Percentiles rank a stretch among this genome's conserved stretches.
Conservation (phyloP, 1,284 basidiomycete species). For the Gymnopus androsaceus region DNA sequence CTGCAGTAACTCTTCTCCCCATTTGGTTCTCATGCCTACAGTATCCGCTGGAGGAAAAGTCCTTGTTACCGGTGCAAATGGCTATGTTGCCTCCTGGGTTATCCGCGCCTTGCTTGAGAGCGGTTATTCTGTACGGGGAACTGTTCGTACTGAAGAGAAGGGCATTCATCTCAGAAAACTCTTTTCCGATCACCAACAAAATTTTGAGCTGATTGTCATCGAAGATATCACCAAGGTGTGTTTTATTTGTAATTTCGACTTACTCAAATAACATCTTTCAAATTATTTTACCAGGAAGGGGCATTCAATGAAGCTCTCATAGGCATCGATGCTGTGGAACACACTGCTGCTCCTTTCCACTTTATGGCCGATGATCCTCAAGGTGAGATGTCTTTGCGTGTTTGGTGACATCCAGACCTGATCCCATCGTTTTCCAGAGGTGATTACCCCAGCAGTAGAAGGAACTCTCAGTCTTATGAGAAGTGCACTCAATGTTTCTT, state of each 20-base stretch:
- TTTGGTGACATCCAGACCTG: neutral
- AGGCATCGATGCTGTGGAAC: conserved; percentile 31
- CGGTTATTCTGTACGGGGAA: conserved; percentile 48
- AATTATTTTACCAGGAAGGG: conserved; percentile 19
- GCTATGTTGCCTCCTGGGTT: conserved; percentile 40
- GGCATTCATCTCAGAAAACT: conserved; percentile 44
- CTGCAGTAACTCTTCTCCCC: too few species aligned
- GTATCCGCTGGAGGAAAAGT: too few species aligned
- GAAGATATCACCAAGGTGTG: conserved; percentile 52
- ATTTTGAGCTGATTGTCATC: conserved; percentile 47
- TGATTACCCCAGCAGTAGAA: conserved; percentile 63
- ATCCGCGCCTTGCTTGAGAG: conserved; percentile 33
- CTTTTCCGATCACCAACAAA: conserved; percentile 38
- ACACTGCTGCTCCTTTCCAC: conserved; percentile 30
- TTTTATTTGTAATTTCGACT: neutral
- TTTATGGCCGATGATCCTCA: conserved; percentile 18
- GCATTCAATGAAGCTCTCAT: conserved; percentile 36
- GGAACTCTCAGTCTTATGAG: conserved; percentile 60
- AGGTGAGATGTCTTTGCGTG: conserved; percentile 3
- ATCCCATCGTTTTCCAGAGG: conserved; percentile 30
- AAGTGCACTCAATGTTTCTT: conserved; percentile 44
- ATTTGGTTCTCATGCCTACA: too few species aligned
- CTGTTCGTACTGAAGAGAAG: conserved; percentile 46
- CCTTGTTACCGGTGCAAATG: conserved; percentile 41
- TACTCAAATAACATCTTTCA: neutral